phyloP scores from a whole-genome alignment of 1,284 basidiomycete genomes.

The Irpex sp. region DNA sequence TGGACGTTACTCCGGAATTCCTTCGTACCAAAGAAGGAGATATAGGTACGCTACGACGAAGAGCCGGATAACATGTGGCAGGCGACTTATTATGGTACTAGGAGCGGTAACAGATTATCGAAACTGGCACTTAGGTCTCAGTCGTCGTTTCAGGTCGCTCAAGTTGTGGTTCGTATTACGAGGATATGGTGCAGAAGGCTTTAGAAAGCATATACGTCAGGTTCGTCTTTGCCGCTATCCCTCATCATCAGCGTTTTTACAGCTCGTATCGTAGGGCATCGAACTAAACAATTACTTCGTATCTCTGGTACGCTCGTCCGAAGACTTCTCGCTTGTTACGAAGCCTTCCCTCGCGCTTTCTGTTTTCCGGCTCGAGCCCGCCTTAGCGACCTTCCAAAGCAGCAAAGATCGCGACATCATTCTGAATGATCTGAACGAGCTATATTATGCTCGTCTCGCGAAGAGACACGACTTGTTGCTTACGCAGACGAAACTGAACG shows the following conservation, averaged over 20 bases:
- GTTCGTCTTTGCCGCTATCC: slow-evolving; percentile 26
- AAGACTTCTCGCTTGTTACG: slow-evolving; percentile 32
- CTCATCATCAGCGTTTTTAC: too few species aligned
- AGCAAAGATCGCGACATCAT: slow-evolving; percentile 20
- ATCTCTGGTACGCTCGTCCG: slow-evolving; percentile 46
- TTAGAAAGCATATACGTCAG: slow-evolving; percentile 69
- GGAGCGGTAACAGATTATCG: slow-evolving; percentile 89
- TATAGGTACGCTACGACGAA: slow-evolving; percentile 40
- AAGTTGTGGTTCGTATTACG: slow-evolving; percentile 94
- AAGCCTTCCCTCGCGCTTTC: slow-evolving; percentile 44
- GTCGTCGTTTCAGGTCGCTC: slow-evolving; percentile 85
- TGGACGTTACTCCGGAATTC: slow-evolving; percentile 88
- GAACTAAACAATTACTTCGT: slow-evolving; percentile 61
- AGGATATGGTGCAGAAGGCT: slow-evolving; percentile 77
- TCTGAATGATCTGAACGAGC: slow-evolving; percentile 67
- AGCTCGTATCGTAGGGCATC: slow-evolving; percentile 46
- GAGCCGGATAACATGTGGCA: not conserved
- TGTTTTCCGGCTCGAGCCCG: slow-evolving; percentile 69
- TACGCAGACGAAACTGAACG: slow-evolving; percentile 75
- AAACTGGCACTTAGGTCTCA: slow-evolving; percentile 91
- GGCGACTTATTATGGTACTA: slow-evolving; percentile 17
- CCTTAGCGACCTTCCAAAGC: not conserved
- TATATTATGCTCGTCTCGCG: slow-evolving; percentile 56
- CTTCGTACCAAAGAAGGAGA: slow-evolving; percentile 76
- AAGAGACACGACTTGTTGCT: slow-evolving; percentile 65